Percentiles rank a stretch among this genome's conserved stretches.
Conservation (phyloP, 2,329 filamentous ascomycete species). For the Hirsutella rhossiliensis region DNA sequence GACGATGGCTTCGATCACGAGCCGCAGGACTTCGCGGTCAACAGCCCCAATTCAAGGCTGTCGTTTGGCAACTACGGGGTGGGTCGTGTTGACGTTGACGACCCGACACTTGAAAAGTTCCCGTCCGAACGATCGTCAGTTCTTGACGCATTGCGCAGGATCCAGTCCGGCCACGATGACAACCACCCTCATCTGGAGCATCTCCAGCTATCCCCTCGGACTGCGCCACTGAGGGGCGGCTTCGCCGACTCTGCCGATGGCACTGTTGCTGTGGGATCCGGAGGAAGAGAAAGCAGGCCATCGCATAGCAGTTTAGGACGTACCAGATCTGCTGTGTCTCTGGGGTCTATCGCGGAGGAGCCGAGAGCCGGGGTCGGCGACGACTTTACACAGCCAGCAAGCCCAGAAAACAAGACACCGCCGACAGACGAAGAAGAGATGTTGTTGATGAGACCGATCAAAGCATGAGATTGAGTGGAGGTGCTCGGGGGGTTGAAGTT, state of each 20-base stretch:
- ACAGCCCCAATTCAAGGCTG: constrained; percentile 5
- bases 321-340: constrained; percentile 25
- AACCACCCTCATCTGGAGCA: constrained; percentile 25
- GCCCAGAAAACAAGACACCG: constrained; percentile 5
- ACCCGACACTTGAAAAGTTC: constrained; percentile 36
- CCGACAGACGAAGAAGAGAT: constrained; percentile 28
- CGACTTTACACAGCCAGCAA: neutral
- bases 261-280: neutral
- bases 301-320: constrained; percentile 22
- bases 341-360: constrained; percentile 35
- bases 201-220: constrained; percentile 19
- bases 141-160: constrained; percentile 30
- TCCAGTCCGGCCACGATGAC: constrained; percentile 30
- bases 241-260: neutral
- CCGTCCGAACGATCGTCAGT: constrained; percentile 32
- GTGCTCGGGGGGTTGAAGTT: neutral
- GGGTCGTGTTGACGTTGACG: constrained; percentile 24
- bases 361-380: constrained; percentile 12
- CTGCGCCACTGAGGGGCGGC: constrained; percentile 22
- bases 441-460: constrained; percentile 15
- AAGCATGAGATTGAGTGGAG: neutral
- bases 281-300: constrained; percentile 15
- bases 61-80: constrained; percentile 8
- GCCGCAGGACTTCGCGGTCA: constrained; percentile 7
- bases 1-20: constrained; percentile 20